These are phyloP conservation scores for Fusarium veterinarium DNA, from an alignment of 2,329 filamentous ascomycete genomes.

Conservation along the genomic window DNA sequence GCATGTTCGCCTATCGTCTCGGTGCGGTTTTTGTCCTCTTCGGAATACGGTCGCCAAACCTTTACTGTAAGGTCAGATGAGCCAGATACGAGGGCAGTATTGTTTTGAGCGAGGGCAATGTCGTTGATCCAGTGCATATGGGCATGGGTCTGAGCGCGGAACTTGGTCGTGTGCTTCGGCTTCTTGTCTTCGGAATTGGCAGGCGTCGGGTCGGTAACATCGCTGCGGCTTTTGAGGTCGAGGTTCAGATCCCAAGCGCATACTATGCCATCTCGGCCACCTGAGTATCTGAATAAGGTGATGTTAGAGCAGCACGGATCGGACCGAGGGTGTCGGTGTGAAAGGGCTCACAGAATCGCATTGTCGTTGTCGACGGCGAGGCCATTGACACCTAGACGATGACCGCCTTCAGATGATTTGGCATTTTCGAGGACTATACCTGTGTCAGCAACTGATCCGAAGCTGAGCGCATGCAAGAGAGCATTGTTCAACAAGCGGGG, in stretches of 20 bases:
- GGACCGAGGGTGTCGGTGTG: slow-evolving; percentile 2
- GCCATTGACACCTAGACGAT: slow-evolving; percentile 94
- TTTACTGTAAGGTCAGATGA: slow-evolving; percentile 96
- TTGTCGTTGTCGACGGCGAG: slow-evolving; percentile 86
- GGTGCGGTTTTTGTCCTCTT: slow-evolving; percentile 62
- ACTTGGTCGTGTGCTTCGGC: slow-evolving; percentile 63
- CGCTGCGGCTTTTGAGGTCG: slow-evolving; percentile 61
- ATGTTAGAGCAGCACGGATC: slow-evolving; percentile 26
- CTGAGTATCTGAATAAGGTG: slow-evolving; percentile 78
- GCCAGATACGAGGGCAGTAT: slow-evolving; percentile 84
- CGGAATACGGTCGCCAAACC: slow-evolving; percentile 82
- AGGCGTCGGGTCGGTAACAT: slow-evolving; percentile 45
- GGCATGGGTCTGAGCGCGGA: slow-evolving; percentile 73
- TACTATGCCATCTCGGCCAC: slow-evolving; percentile 92
- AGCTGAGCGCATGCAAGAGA: background rate
- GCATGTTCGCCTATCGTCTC: slow-evolving; percentile 90
- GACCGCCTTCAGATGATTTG: slow-evolving; percentile 75
- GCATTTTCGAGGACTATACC: slow-evolving; percentile 67
- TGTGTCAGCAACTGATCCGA: slow-evolving; percentile 10
- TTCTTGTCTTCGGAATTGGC: slow-evolving; percentile 45
- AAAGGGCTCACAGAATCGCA: slow-evolving; percentile 80
- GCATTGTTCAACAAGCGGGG: background rate
- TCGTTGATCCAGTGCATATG: slow-evolving; percentile 98
- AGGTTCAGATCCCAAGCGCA: slow-evolving; percentile 94
- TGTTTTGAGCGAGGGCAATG: slow-evolving; percentile 81